These are phyloP conservation scores for Xylaria castorea DNA, from an alignment of 495 filamentous ascomycete species.

Conservation along the genomic window DNA sequence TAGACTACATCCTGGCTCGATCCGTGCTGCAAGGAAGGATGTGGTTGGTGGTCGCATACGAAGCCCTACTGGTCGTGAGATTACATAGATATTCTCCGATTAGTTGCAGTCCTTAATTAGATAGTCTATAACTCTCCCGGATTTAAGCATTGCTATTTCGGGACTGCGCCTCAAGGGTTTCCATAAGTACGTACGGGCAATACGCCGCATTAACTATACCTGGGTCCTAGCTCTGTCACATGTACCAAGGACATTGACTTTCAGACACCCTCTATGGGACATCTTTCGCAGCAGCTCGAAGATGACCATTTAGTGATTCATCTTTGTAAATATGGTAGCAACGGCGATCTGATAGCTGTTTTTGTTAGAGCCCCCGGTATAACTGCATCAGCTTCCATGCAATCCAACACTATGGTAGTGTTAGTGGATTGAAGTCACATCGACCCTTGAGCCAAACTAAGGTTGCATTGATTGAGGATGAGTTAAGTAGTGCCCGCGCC, in stretches of 20 bases:
- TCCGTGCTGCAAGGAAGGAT: neutral
- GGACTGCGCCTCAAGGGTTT: neutral
- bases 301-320: constrained; percentile 19
- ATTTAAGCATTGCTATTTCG: constrained; percentile 15
- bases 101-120: constrained; percentile 1
- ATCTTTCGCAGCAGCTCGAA: neutral
- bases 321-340: constrained; percentile 1
- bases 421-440: neutral
- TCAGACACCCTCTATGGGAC: neutral
- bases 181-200: neutral
- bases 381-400: neutral
- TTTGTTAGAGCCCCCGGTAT: neutral
- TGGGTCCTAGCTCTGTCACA: neutral
- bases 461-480: constrained; percentile 13
- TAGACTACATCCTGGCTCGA: neutral
- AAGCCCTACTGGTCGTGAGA: constrained; percentile 11
- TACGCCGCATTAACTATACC: neutral
- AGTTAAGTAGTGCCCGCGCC: neutral
- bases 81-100: constrained; percentile 5
- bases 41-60: constrained; percentile 13
- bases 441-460: neutral
- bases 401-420: constrained; percentile 8
- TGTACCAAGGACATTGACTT: neutral
- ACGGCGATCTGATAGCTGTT: neutral
- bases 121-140: neutral